Evolutionary conservation across 768 basidiomycete genomes (phyloP).

Genomic region (Mycena maculata): DNA sequence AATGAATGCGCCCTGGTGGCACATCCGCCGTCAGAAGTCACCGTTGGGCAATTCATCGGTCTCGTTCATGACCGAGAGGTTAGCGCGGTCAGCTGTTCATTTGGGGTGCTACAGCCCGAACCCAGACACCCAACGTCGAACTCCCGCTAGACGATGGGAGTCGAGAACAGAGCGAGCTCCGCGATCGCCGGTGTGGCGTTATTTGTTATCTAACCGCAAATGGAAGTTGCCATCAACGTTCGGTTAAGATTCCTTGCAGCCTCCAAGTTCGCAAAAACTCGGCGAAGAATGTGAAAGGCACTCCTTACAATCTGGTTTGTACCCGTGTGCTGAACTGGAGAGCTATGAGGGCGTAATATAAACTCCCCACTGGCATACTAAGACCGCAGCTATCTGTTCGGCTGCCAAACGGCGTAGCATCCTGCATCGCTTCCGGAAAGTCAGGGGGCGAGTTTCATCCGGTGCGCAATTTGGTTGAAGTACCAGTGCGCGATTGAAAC

Average conservation of each 20-base stretch:
- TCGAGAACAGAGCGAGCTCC: neutral
- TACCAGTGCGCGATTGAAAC: no score
- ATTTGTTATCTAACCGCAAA: neutral
- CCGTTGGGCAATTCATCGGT: neutral
- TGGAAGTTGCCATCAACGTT: neutral
- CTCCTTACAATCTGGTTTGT: no score
- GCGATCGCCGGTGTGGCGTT: neutral
- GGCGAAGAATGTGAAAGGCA: no score
- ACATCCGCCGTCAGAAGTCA: conserved; percentile 5
- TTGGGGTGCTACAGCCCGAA: neutral
- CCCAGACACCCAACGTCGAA: neutral
- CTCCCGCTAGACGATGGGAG: neutral
- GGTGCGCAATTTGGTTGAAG: no score
- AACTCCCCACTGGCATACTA: no score
- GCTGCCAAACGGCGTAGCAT: no score
- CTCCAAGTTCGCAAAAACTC: no score
- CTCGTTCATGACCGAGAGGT: conserved; percentile 6
- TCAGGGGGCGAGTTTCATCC: no score
- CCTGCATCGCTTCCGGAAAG: no score
- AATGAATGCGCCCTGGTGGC: conserved; percentile 12
- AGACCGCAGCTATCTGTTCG: no score
- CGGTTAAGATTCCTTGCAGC: neutral
- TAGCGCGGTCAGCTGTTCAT: neutral
- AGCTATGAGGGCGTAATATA: no score
- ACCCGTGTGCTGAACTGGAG: no score